Evolutionary conservation across 1,139 yeast species (phyloP), one percentile per base, ranked within the genome.

Genomic region (Scheffersomyces lignicola): DNA sequence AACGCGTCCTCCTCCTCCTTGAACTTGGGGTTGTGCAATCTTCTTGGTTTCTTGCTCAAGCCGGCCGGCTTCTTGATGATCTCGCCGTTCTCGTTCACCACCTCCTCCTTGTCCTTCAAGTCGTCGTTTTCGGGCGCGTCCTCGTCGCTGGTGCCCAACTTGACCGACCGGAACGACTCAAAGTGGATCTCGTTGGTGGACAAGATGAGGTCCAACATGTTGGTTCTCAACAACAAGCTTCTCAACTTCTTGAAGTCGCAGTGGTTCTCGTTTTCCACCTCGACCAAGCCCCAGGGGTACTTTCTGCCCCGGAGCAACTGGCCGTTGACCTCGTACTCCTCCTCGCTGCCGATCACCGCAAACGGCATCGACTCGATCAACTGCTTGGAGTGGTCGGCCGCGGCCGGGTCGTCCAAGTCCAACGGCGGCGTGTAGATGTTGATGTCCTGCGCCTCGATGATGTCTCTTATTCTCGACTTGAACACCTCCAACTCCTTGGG

Each of bases 241-340:
- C 98, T 83, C 55, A 92, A 75, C 62, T 89, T 89, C 62, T 88
- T 82, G 69, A 94, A 92, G 63, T 92, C 98, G 65, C 97, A 90
- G 60, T 92, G 97, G 42, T 76, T 76, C 56, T 90, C 97, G 61
- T 92, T 92, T 62, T 92, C 98, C 35, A 92, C 96, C 62, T 92
- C 97, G 34, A 92, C 97, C 36, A 87, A 73, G 29, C 98, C 98
- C 98, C 98, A 92, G 43, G 95, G 90, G 58, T 92, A 92, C 60
- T 87, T 87, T 64, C 99, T 83, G 31, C 96, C 98, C 45, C 85
- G 77, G 32, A 88, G 90, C 44, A 76, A 69, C 45, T 78, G 74
- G 25, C 96, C 97, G 16, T 80, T 72, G 34, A 83, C 73, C 54
- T 87, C 90, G 43, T 80, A 83, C 53, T 86, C 95, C 43, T 83